Evolutionary conservation across 257 asterid species (phyloP).

Genomic region (Solanum virginianum): DNA sequence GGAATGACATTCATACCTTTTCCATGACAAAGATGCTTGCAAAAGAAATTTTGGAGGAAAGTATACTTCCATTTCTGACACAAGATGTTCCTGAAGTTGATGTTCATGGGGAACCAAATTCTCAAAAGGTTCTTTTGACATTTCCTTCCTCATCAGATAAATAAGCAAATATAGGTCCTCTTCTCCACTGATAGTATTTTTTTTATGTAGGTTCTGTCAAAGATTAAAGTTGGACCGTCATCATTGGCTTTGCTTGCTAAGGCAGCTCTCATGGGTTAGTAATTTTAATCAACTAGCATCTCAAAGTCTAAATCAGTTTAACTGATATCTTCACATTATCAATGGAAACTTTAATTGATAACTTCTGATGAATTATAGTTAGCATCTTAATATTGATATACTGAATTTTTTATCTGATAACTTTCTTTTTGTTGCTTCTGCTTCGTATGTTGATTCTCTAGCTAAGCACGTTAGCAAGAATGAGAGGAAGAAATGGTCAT

Average conservation of each 20-base stretch:
- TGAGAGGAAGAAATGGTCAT: slow-evolving; percentile 65
- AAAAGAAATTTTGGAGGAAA: slow-evolving; percentile 64
- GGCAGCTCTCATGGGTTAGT: slow-evolving; percentile 81
- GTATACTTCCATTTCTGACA: slow-evolving; percentile 63
- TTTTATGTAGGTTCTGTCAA: slow-evolving; percentile 61
- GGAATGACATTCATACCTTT: background rate
- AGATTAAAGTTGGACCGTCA: slow-evolving; percentile 83
- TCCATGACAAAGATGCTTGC: slow-evolving; percentile 67
- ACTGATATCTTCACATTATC: background rate
- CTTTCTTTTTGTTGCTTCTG: background rate
- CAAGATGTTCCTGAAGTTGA: slow-evolving; percentile 48
- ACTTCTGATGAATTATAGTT: background rate
- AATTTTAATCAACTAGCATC: background rate
- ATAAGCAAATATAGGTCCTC: background rate
- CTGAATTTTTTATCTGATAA: background rate
- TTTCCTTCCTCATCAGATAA: background rate
- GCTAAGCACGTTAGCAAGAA: slow-evolving; percentile 74
- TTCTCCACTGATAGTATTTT: background rate
- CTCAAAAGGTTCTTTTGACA: slow-evolving; percentile 44
- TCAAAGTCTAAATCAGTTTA: background rate
- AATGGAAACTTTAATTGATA: background rate
- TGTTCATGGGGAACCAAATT: slow-evolving; percentile 42
- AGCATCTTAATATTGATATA: background rate
- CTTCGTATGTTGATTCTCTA: slow-evolving; percentile 17
- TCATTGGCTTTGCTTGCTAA: slow-evolving; percentile 79